Conservation (phyloP, 1,139 yeast genomes). For the Blastobotrys apis region DNA sequence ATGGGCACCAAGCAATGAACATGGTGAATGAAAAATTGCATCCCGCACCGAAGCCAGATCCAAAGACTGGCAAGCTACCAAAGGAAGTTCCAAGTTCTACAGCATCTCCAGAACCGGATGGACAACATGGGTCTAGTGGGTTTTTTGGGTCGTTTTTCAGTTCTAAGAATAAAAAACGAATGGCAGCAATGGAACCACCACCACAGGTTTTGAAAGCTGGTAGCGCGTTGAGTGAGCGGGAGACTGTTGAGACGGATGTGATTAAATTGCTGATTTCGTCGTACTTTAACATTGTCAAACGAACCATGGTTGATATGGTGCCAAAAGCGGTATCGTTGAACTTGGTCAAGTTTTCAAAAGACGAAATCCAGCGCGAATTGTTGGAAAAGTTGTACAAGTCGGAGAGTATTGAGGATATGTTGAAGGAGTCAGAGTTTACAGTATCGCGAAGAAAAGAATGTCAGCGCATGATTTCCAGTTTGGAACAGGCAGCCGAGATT, state of each 20-base stretch:
- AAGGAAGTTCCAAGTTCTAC: constrained; percentile 27
- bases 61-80: constrained; percentile 70
- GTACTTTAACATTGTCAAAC: constrained; percentile 85
- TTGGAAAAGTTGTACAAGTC: constrained; percentile 81
- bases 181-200: constrained; percentile 96
- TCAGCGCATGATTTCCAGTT: constrained; percentile 87
- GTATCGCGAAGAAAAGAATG: constrained; percentile 95
- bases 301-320: constrained; percentile 87
- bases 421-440: constrained; percentile 88
- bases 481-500: constrained; percentile 84
- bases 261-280: constrained; percentile 87
- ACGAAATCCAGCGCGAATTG: constrained; percentile 83
- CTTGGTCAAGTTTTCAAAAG: constrained; percentile 77
- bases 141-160: constrained; percentile 95
- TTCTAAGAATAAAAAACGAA: constrained; percentile 85
- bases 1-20: constrained; percentile 94
- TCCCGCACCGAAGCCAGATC: constrained; percentile 76
- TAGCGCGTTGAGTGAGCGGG: constrained; percentile 92
- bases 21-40: constrained; percentile 89
- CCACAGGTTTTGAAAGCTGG: constrained; percentile 93
- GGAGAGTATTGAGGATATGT: constrained; percentile 68
- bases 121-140: constrained; percentile 39
- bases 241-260: constrained; percentile 94
- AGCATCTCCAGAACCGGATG: constrained; percentile 35
- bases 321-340: constrained; percentile 96